A percentile compares a stretch with the other conserved stretches of the same genome.
Conservation (phyloP, 371 early-diverging fungal genomes). For the Funneliformis caledonium region DNA sequence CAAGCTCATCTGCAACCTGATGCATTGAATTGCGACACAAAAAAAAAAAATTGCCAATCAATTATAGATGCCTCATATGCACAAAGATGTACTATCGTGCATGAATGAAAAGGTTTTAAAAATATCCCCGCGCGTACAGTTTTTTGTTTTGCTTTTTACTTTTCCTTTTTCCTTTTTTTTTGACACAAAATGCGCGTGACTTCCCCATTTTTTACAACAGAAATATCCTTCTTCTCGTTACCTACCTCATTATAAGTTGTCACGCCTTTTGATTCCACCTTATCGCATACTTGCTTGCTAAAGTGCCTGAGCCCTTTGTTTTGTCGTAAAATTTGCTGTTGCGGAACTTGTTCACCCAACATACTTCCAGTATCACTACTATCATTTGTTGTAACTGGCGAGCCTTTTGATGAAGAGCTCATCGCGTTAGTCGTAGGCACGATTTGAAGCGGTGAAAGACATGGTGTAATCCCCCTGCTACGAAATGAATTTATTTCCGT, state of each 20-base stretch:
- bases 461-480: conserved; percentile 1
- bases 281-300: conserved; percentile 67
- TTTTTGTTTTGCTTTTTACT: not conserved
- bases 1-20: conserved; percentile 40
- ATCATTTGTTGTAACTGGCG: conserved; percentile 15
- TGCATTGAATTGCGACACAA: not conserved
- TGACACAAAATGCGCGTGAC: not conserved
- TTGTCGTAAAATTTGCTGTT: conserved; percentile 38
- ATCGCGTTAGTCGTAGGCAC: not conserved
- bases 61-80: not conserved
- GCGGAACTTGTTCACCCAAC: conserved; percentile 30
- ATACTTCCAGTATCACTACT: conserved; percentile 37
- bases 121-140: not conserved
- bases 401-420: conserved; percentile 9
- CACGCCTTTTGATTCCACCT: conserved; percentile 62
- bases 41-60: not conserved
- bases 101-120: not conserved
- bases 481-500: not conserved
- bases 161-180: not conserved
- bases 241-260: conserved; percentile 69
- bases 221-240: not conserved
- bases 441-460: conserved; percentile 11
- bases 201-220: not conserved
- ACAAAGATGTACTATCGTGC: not conserved
- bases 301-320: conserved; percentile 62